Evolutionary conservation across 2,329 filamentous ascomycete species (phyloP).

Genomic region (Conoideocrella luteorostrata): DNA sequence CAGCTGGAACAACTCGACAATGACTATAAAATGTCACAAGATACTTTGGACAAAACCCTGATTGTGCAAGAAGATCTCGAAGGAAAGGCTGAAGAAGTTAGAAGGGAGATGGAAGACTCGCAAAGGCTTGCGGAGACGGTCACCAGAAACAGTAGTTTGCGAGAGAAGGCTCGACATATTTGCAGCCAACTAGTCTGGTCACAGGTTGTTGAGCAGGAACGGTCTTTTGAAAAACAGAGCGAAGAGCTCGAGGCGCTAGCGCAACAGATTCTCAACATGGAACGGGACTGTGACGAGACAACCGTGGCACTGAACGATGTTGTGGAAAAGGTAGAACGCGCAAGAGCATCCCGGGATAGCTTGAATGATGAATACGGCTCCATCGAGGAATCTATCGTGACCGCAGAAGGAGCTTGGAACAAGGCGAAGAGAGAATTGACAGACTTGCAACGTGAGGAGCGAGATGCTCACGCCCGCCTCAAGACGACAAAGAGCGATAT

Average conservation of each 20-base stretch:
- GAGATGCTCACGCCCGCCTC: slow-evolving; percentile 55
- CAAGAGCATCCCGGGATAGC: slow-evolving; percentile 32
- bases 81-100: slow-evolving; percentile 26
- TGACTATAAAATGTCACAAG: slow-evolving; percentile 79
- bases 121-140: slow-evolving; percentile 58
- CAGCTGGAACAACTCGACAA: slow-evolving; percentile 87
- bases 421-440: slow-evolving; percentile 46
- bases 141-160: slow-evolving; percentile 59
- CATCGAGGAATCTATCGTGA: slow-evolving; percentile 34
- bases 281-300: slow-evolving; percentile 29
- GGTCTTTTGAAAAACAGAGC: slow-evolving; percentile 31
- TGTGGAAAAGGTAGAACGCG: slow-evolving; percentile 37
- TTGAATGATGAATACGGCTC: slow-evolving; percentile 40
- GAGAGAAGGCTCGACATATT: slow-evolving; percentile 52
- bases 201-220: slow-evolving; percentile 74
- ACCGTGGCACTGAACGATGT: slow-evolving; percentile 42
- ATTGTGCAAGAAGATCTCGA: slow-evolving; percentile 30
- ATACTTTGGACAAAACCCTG: slow-evolving; percentile 62
- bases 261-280: slow-evolving; percentile 19
- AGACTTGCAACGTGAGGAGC: slow-evolving; percentile 55
- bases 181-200: slow-evolving; percentile 74
- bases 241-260: slow-evolving; percentile 20
- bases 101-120: slow-evolving; percentile 49
- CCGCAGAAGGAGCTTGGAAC: slow-evolving; percentile 47
- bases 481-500: slow-evolving; percentile 44